Base-by-base conservation (phyloP, 2,329 filamentous ascomycete species). In the Ophiostoma ips region DNA sequence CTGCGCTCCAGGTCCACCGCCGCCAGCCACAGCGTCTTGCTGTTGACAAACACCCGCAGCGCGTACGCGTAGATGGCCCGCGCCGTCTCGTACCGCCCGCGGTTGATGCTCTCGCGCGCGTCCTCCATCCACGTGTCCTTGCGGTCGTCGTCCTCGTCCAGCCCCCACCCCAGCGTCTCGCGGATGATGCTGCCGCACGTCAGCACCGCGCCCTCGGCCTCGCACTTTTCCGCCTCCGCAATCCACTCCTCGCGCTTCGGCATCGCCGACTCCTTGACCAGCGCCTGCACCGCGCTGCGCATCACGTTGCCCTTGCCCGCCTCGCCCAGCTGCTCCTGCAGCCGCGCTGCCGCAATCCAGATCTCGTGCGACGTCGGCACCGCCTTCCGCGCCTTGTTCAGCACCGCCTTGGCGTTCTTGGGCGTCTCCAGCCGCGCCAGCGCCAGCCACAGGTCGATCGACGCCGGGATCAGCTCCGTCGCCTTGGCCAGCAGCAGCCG, bases 191-290 rank as follows among this genome's bases (percentile, higher is more conserved):
- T 83, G 55, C 82, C 82, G 61, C 89, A 95, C 1, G 92, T 96
- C 38, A 89, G 71, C 11, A 85, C 72, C 15, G 89, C 88, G 7
- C 87, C 89, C 63, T 96, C 92, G 51, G 87, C 83, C 65, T 98
- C 92, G 61, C 90, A 96, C 55, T 85, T 85, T 64, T 98, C 92
- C 0, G 92, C 94, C 64, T 96, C 88, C 5, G 78, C 75, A 49
- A 98, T 94, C 92, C 92, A 98, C 58, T 95, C 89, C 63, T 98
- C 92, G 37, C 94, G 83, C 66, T 94, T 94, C 36, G 92, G 78
- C 94, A 98, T 98, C 11, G 92, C 90, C 28, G 86, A 89, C 61
- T 94, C 88, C 60, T 88, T 87, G 35, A 83, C 87, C 31, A 98
- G 73, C 18, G 88, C 81, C 60, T 94, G 87, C 31, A 95, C 80